Percentiles rank a stretch among this genome's conserved stretches.
Conservation (phyloP, 441 rosid species). For the Adansonia rubrostipa region DNA sequence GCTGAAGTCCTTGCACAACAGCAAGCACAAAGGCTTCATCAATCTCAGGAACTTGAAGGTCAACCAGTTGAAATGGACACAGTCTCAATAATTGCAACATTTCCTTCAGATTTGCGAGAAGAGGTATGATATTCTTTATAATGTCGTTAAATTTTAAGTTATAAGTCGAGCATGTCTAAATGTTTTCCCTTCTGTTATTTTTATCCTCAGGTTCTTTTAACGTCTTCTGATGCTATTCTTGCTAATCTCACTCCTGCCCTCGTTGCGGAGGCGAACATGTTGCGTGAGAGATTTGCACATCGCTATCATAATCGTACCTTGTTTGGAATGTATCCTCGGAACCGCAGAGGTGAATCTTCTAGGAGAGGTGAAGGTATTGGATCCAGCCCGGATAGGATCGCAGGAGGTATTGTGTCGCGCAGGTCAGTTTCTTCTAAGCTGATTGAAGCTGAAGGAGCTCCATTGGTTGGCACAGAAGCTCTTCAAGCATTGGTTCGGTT, state of each 20-base stretch:
- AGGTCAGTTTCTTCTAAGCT: conserved; percentile 69
- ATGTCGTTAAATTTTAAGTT: conserved; percentile 13
- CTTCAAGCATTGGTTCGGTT: conserved; percentile 87
- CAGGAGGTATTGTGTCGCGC: conserved; percentile 61
- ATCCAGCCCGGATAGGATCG: conserved; percentile 69
- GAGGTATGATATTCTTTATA: conserved; percentile 58
- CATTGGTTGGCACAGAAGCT: conserved; percentile 82
- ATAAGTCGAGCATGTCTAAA: neutral
- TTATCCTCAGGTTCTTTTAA: conserved; percentile 77
- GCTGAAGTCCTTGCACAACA: conserved; percentile 98
- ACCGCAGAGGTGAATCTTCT: conserved; percentile 94
- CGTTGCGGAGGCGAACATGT: conserved; percentile 98
- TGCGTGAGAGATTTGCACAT: conserved; percentile 97
- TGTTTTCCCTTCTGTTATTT: conserved; percentile 11
- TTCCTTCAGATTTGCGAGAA: conserved; percentile 96
- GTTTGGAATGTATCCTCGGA: conserved; percentile 95
- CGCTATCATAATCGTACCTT: conserved; percentile 84
- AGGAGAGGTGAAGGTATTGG: conserved; percentile 83
- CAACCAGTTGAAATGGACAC: conserved; percentile 99
- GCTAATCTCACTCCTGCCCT: conserved; percentile 99
- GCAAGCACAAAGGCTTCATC: conserved; percentile 91
- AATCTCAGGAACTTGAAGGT: conserved; percentile 98
- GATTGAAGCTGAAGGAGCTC: conserved; percentile 92
- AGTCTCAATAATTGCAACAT: conserved; percentile 95
- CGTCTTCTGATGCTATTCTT: conserved; percentile 96